These are phyloP conservation scores for Aphanomyces astaci DNA, from an alignment of 352 stramenopile genomes.

Conservation along the genomic window DNA sequence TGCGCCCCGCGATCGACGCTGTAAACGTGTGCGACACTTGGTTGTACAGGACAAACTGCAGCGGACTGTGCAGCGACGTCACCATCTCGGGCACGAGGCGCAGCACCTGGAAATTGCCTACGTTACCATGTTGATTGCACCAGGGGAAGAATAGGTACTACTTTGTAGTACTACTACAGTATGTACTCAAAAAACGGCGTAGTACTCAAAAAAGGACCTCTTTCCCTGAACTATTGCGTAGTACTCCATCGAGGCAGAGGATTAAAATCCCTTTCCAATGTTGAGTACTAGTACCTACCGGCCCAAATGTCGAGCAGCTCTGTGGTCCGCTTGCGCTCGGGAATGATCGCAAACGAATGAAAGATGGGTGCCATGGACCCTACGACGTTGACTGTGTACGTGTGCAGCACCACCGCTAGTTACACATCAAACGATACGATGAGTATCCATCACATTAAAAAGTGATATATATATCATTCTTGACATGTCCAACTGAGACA, in stretches of 20 bases:
- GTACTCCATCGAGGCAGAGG: too few relatives aligned
- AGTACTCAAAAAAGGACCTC: too few relatives aligned
- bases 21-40: slow-evolving; percentile 52
- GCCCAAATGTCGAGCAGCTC: slow-evolving; percentile 15
- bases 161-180: too few relatives aligned
- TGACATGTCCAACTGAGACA: too few relatives aligned
- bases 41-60: slow-evolving; percentile 48
- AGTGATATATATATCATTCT: too few relatives aligned
- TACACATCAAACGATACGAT: too few relatives aligned
- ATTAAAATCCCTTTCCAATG: too few relatives aligned
- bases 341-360: slow-evolving; percentile 11
- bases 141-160: too few relatives aligned
- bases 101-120: slow-evolving; percentile 44
- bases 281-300: neutral
- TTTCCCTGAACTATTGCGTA: too few relatives aligned
- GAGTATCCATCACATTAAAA: too few relatives aligned
- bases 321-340: slow-evolving; percentile 4
- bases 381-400: neutral
- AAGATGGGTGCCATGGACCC: slow-evolving; percentile 9
- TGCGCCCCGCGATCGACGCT: slow-evolving; percentile 41
- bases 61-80: slow-evolving; percentile 31
- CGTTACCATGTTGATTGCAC: neutral
- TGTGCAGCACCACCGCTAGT: slow-evolving; percentile 14
- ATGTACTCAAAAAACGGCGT: too few relatives aligned
- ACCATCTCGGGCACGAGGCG: slow-evolving; percentile 43